Evolutionary conservation across 1,139 yeast species (phyloP), one percentile per base, ranked within the genome.

Genomic region (Pichia sp.): DNA sequence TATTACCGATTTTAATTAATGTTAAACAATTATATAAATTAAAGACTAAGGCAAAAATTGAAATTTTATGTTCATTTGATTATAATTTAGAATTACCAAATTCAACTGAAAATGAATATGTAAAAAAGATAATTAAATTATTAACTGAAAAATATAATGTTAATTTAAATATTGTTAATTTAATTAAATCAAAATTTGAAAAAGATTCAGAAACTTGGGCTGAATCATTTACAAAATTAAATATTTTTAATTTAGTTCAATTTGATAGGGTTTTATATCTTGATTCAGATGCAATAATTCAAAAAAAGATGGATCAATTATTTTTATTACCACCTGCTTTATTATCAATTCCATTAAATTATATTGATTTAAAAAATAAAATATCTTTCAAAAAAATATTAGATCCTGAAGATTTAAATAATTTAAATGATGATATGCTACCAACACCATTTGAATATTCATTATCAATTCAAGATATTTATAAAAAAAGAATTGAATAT

Each of bases 141-240:
- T 26, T 49, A 6, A 32, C 25, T 27, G 39, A 43, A 5, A 33
- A 28, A 34, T 49, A 49, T 37, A 5, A 28, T 11, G 41, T 31
- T 7, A 34, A 36, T 30, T 5, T 49, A 5, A n/a, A 33, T 11
- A 3, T 27, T 10, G 44, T 45, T 32, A 31, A 45, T 4, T 38
- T 42, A 7, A 43, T 50, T 18, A 37, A 31, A n/a, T 48, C 53
- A 2, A 47, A 37, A 27, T 37, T 25, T 40, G 31, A 32, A 7
- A 32, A 33, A n/a, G 46, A 43, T 44, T 47, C 43, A 27, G 35
- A 34, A 27, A 40, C 68, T 39, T 80, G 85, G 85, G 58, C 67
- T 3, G 68, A 73, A 8, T 75, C 82, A 43, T 74, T 76, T 53
- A 79, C 84, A 0, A 80, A 81, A 56, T 64, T 80, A 38, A 70